Evolutionary conservation across 202 grass and related monocot species (phyloP), one percentile per base, ranked within the genome.

Genomic region (Musa balbisiana): DNA sequence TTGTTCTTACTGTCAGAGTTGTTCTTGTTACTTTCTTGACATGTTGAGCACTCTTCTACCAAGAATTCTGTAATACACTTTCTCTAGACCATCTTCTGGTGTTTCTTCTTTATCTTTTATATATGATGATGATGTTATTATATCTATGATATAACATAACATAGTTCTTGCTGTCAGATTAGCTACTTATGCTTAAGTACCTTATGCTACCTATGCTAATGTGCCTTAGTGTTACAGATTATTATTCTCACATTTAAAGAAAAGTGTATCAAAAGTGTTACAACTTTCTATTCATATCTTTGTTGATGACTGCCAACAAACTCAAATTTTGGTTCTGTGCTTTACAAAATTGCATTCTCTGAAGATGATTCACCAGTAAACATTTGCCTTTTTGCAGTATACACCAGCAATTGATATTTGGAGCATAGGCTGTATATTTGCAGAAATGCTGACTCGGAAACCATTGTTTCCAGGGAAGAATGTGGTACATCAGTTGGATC

Each of bases 391-490:
- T 43, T 84, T 91, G 70, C 91, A 98, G 94, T 98, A 98, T 78
- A 98, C 94, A 69, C 94, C 94, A 84, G 94, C 77, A 69, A 85
- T 98, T 81, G 94, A 98, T 85, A 93, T 98, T 68, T 98, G 94
- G 94, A 98, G 94, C 80, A 98, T 98, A 82, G 94, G 94, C 56
- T 98, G 94, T 78, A 98, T 98, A 91, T 98, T 94, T 68, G 88
- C 94, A 17, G 94, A 98, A 84, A 84, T 98, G 84, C 82, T 98
- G 79, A 94, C 91, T 62, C 91, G 94, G 51, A 87, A 87, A 9
- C 91, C 94, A 22, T 71, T 98, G 75, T 92, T 98, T 89, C 94
- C 94, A 82, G 94, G 94, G 77, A 98, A 88, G 85, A 98, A 97
- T 81, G 90, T 97, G 9, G 93, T 93, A 49, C 93, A 97, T 84